Evolutionary conservation across 352 stramenopile genomes (phyloP), one percentile per base, ranked within the genome.

Genomic region (Halophytophthora batemanensis): DNA sequence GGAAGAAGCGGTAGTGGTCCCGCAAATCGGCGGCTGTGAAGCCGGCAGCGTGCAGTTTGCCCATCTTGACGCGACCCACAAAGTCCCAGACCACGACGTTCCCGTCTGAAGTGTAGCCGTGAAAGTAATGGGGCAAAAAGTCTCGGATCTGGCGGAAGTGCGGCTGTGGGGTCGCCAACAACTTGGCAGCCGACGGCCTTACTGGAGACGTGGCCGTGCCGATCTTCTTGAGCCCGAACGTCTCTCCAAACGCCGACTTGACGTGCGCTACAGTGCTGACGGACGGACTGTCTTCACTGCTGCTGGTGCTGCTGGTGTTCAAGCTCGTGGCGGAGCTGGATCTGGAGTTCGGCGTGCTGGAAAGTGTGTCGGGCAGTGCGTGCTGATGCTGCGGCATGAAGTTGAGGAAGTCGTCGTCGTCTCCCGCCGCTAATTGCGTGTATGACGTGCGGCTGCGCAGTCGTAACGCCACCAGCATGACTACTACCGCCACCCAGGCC

Each of bases 1-100:
- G 44, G 47, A 92, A 89, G 40, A 88, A 92, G 25, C 77, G 70
- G 58, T 92, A 92, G 45, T 92, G 82, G 19, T 78, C 60, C 11
- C 77, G 65, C 31, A 92, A 70, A 42, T 92, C 82, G 2, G 73
- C 50, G 11, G 77, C 87, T 44, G 82, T 89, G 39, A 90, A 92
- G 25, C 82, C 78, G 2, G 64, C 77, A 29, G 77, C 66, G 11
- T 71, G 61, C 23, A 92, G 50, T 48, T 77, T 78, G 41, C 90
- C 78, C 75, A 87, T 81, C 44, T 92, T 88, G 56, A 90, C 79
- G 40, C 85, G 75, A 2, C 82, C 82, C 13, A 92, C 36, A 25
- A 90, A 89, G 34, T 92, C 82, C 78, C 78, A 92, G 31, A 89
- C 69, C 11, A 92, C 63, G 8, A 87, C 71, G 50, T 90, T 57